A percentile compares a stretch with the other conserved stretches of the same genome.
These are phyloP conservation scores for Globisporangium nunn DNA, from an alignment of 352 stramenopile species.

Conservation along the genomic window DNA sequence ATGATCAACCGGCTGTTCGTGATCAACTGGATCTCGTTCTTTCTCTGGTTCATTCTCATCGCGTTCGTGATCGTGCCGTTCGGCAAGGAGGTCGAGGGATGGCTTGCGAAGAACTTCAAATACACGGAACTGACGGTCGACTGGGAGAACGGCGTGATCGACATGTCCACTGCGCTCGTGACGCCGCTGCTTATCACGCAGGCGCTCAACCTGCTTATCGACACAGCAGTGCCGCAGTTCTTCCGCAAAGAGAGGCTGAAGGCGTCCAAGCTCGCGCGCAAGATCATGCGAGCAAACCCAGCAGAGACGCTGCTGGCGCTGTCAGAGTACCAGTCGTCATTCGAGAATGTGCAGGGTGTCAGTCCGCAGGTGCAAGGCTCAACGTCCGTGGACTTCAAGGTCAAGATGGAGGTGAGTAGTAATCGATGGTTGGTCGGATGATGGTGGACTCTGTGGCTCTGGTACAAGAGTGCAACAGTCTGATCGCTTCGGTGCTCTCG, in stretches of 20 bases:
- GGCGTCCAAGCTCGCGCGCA: constrained; percentile 67
- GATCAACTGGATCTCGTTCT: constrained; percentile 89
- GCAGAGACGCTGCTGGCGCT: constrained; percentile 74
- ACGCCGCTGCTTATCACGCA: constrained; percentile 82
- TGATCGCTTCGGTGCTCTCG: not conserved
- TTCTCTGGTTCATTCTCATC: constrained; percentile 87
- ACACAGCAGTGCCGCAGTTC: constrained; percentile 63
- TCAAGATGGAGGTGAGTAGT: constrained; percentile 68
- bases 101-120: constrained; percentile 69
- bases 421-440: too few relatives aligned
- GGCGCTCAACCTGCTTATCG: constrained; percentile 78
- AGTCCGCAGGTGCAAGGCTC: constrained; percentile 16
- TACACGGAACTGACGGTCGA: constrained; percentile 77
- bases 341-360: constrained; percentile 50
- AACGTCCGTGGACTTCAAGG: constrained; percentile 55
- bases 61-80: constrained; percentile 86
- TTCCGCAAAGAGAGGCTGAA: constrained; percentile 60
- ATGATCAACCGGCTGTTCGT: constrained; percentile 84
- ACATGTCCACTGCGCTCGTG: constrained; percentile 84
- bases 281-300: constrained; percentile 78
- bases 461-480: not conserved
- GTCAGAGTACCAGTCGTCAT: constrained; percentile 77
- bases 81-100: constrained; percentile 69
- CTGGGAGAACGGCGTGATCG: constrained; percentile 81
- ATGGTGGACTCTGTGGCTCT: not conserved